Base-by-base conservation (phyloP, 1,284 basidiomycete genomes). In the Ustanciosporium gigantosporum region DNA sequence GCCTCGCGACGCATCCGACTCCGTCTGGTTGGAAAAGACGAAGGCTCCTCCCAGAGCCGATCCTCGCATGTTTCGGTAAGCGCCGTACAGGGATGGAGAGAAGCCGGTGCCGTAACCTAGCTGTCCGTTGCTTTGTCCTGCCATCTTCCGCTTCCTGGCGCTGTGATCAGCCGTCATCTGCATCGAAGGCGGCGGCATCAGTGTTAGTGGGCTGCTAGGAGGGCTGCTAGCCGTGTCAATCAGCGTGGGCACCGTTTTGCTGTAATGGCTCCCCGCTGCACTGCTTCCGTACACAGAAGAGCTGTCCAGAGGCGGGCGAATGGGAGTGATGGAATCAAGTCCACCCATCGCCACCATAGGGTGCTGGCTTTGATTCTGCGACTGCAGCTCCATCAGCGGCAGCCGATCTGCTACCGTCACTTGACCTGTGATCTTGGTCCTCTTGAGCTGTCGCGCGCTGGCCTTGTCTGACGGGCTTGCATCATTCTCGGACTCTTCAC, bases 181-280 rank as follows among this genome's bases (percentile, higher is more conserved):
- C 44, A 56, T 47, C 25, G 68, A 59, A 3, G 68, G 68, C 16
- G 68, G 68, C 20, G 66, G 68, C 68, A 71, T 71, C 42, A 66
- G 44, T 29, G 53, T 58, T 22, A 58, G 35, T 1, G 68, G 70
- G 34, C 69, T 71, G 45, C 59, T 68, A 2, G 61, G 70, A 11
- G 71, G 71, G 31, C 67, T 70, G 59, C 61, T 66, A 38, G 70
- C 65, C 40, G 57, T 64, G 43, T 72, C 68, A 29, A 68, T 66
- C 36, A 74, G 49, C 44, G 58, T 53, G 5, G 71, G 71, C 27
- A 72, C 39, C 6, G 42, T 40, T 36, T 57, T 57, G 48, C 53
- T 58, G 38, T 57, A 58, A 31, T 27, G 49, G 55, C 61, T 66
- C 27, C 61, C 56, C n/a, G 46, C 50, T 27, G 51, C 41, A 50